These are phyloP conservation scores for Boletus sp. DNA, from an alignment of 768 basidiomycete genomes.

Conservation along the genomic window DNA sequence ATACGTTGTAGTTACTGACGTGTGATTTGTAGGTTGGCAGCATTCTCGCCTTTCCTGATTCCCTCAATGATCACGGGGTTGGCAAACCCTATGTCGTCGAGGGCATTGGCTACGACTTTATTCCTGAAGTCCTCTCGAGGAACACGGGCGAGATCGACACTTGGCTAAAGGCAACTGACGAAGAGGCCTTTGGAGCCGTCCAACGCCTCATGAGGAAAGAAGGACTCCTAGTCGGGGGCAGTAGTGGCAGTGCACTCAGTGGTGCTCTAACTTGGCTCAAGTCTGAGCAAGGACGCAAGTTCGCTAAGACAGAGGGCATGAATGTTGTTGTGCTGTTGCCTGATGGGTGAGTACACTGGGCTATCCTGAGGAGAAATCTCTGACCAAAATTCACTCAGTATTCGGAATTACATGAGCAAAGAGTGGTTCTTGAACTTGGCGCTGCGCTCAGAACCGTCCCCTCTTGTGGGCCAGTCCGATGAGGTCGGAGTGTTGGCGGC, in stretches of 20 bases:
- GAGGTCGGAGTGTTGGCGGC: not conserved
- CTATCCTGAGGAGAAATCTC: not conserved
- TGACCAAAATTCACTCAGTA: slow-evolving; percentile 39
- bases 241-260: slow-evolving; percentile 81
- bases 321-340: slow-evolving; percentile 90
- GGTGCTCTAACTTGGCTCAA: slow-evolving; percentile 78
- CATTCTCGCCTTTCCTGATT: slow-evolving; percentile 71
- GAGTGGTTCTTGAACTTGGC: slow-evolving; percentile 83
- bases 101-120: slow-evolving; percentile 96
- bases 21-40: slow-evolving; percentile 68
- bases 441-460: slow-evolving; percentile 50
- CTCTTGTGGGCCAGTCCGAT: slow-evolving; percentile 27
- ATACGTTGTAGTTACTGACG: not conserved
- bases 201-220: slow-evolving; percentile 76
- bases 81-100: slow-evolving; percentile 73
- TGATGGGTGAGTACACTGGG: slow-evolving; percentile 64
- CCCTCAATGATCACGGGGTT: slow-evolving; percentile 48
- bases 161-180: slow-evolving; percentile 88
- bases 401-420: slow-evolving; percentile 94
- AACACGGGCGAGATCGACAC: slow-evolving; percentile 52
- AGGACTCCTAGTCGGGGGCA: slow-evolving; percentile 90
- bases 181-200: slow-evolving; percentile 75
- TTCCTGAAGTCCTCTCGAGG: slow-evolving; percentile 83
- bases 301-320: slow-evolving; percentile 64
- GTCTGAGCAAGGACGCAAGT: slow-evolving; percentile 57